A percentile compares a stretch with the other conserved stretches of the same genome.
These are phyloP conservation scores for Pythium phragmitis DNA, from an alignment of 352 stramenopile species.

Conservation along the genomic window DNA sequence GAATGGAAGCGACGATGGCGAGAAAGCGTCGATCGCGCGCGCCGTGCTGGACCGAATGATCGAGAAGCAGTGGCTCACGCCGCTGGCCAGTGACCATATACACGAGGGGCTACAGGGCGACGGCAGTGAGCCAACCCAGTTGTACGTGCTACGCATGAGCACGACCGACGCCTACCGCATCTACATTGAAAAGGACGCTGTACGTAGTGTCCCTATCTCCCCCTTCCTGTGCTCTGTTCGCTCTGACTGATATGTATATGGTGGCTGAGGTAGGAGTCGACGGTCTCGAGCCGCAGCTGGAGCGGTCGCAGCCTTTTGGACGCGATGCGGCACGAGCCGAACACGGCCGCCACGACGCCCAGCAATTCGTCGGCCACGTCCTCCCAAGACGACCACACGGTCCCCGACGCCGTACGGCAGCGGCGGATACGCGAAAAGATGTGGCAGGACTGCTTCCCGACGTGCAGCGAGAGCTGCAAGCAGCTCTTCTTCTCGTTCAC, in stretches of 20 bases:
- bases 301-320: slow-evolving; percentile 25
- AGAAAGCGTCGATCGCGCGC: slow-evolving; percentile 31
- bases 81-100: slow-evolving; percentile 33
- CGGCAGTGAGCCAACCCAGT: slow-evolving; percentile 32
- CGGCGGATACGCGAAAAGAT: slow-evolving; percentile 63
- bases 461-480: slow-evolving; percentile 62
- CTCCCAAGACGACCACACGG: slow-evolving; percentile 30
- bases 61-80: slow-evolving; percentile 56
- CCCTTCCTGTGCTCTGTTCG: background rate
- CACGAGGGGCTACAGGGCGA: slow-evolving; percentile 25
- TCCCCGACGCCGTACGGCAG: slow-evolving; percentile 42
- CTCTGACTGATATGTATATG: background rate
- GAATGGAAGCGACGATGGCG: background rate
- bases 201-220: background rate
- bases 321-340: slow-evolving; percentile 13
- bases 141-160: slow-evolving; percentile 60
- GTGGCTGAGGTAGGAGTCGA: slow-evolving; percentile 16
- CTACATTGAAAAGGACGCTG: slow-evolving; percentile 83
- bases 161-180: slow-evolving; percentile 77
- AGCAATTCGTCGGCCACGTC: slow-evolving; percentile 22
- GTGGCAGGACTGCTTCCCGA: slow-evolving; percentile 83
- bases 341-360: slow-evolving; percentile 1
- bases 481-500: slow-evolving; percentile 77
- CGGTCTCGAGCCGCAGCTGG: slow-evolving; percentile 26
- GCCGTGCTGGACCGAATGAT: slow-evolving; percentile 56